Percentiles rank a stretch among this genome's conserved stretches.
These are phyloP conservation scores for Hippophae tibetana DNA, from an alignment of 306 rosid species.

Conservation along the genomic window DNA sequence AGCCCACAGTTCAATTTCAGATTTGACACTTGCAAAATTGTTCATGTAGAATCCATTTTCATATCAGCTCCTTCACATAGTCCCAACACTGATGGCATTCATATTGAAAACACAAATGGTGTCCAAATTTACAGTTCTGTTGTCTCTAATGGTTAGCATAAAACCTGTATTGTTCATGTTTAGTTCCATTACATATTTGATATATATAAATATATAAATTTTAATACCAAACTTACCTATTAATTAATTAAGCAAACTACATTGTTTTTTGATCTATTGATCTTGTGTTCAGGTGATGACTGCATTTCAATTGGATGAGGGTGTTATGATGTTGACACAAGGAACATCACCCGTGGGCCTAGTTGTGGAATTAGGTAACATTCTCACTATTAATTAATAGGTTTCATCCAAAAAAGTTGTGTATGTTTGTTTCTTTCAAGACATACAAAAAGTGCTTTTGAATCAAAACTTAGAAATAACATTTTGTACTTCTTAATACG, in stretches of 20 bases:
- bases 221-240: conserved; percentile 5
- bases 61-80: conserved; percentile 64
- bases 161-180: conserved; percentile 3
- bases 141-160: conserved; percentile 60
- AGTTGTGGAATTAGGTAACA: conserved; percentile 73
- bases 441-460: too few species aligned
- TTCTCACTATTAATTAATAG: too few species aligned
- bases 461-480: too few species aligned
- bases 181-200: not conserved
- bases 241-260: not conserved
- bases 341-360: conserved; percentile 79
- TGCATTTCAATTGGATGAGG: conserved; percentile 87
- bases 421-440: too few species aligned
- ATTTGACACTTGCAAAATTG: conserved; percentile 10
- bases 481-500: too few species aligned
- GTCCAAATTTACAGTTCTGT: conserved; percentile 64
- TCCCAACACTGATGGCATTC: conserved; percentile 92
- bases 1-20: conserved; percentile 50
- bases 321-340: conserved; percentile 55
- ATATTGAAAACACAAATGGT: conserved; percentile 69
- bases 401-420: too few species aligned
- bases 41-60: conserved; percentile 55
- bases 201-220: too few species aligned
- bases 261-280: not conserved
- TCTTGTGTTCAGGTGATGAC: conserved; percentile 52